phyloP scores from a whole-genome alignment of 2,329 filamentous ascomycete genomes.

The Colletotrichum neosansevieriae region DNA sequence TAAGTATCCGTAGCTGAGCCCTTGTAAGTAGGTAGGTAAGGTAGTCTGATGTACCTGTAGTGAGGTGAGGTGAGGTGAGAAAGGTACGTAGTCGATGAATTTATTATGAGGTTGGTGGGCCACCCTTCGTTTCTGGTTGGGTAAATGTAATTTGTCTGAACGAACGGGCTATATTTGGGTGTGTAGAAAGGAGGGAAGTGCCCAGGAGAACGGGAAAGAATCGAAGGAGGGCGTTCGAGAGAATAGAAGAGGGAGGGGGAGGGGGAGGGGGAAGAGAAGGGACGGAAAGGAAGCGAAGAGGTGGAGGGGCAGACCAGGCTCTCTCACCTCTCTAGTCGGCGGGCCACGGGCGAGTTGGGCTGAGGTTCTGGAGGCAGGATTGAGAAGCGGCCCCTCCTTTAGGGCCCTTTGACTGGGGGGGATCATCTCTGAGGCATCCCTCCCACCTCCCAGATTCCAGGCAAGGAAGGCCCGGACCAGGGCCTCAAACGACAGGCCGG shows the following conservation, averaged over 20 bases:
- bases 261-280: slow-evolving; percentile 4
- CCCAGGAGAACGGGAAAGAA: slow-evolving; percentile 32
- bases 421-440: not conserved
- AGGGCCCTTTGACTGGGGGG: slow-evolving; percentile 2
- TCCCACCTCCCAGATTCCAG: too few species aligned
- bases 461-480: slow-evolving; percentile 8
- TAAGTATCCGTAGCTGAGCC: slow-evolving; percentile 16
- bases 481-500: slow-evolving; percentile 18
- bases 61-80: not conserved
- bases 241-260: not conserved
- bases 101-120: slow-evolving; percentile 34
- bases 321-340: too few species aligned
- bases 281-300: slow-evolving; percentile 23
- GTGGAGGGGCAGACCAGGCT: slow-evolving; percentile 22
- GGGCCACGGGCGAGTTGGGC: slow-evolving; percentile 22
- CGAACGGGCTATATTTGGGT: slow-evolving; percentile 1
- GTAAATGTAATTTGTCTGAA: slow-evolving; percentile 1
- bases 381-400: slow-evolving; percentile 16
- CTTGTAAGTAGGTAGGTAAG: not conserved
- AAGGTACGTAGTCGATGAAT: slow-evolving; percentile 10
- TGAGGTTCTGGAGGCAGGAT: slow-evolving; percentile 24
- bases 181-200: slow-evolving; percentile 24
- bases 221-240: slow-evolving; percentile 23
- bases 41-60: not conserved
- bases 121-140: slow-evolving; percentile 23